Evolutionary conservation across 805 yeast genomes (phyloP).

Genomic region (Cyberlindnera nakhonratchasimensis): DNA sequence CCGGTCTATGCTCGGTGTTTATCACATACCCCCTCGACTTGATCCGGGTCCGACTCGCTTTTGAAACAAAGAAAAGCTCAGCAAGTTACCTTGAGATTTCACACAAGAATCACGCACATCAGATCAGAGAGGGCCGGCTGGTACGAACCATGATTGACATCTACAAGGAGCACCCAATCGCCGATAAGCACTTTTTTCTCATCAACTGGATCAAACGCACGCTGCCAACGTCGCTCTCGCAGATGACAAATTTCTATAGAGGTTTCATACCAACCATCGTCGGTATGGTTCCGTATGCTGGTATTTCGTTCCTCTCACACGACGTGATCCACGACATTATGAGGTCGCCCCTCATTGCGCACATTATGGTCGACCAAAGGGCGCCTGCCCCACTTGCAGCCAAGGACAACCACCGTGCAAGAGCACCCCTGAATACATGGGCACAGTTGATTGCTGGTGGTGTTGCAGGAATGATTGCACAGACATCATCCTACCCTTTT

Average conservation of each 20-base stretch:
- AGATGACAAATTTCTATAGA: conserved; percentile 67
- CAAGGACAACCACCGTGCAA: conserved; percentile 24
- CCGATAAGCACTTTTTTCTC: conserved; percentile 19
- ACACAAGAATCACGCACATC: conserved; percentile 25
- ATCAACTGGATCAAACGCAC: conserved; percentile 22
- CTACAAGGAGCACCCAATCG: conserved; percentile 26
- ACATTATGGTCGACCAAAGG: conserved; percentile 42
- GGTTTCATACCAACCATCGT: conserved; percentile 92
- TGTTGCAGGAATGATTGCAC: conserved; percentile 90
- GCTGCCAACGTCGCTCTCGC: conserved; percentile 21
- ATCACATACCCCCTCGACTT: conserved; percentile 91
- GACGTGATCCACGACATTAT: conserved; percentile 86
- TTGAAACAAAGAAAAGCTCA: conserved; percentile 52
- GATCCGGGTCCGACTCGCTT: conserved; percentile 87
- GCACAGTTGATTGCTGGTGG: conserved; percentile 96
- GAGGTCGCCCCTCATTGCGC: conserved; percentile 53
- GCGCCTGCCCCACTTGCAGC: conserved; percentile 4
- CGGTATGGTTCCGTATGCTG: conserved; percentile 98
- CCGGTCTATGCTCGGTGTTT: conserved; percentile 84
- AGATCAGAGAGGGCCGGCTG: conserved; percentile 30
- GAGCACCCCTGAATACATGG: conserved; percentile 78
- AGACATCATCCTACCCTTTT: conserved; percentile 94
- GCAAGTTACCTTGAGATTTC: conserved; percentile 18
- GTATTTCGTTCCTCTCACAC: conserved; percentile 93
- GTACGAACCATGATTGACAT: conserved; percentile 25